A percentile compares a stretch with the other conserved stretches of the same genome.
Conservation (phyloP, 345 rosid species). For the Citrus sp. region DNA sequence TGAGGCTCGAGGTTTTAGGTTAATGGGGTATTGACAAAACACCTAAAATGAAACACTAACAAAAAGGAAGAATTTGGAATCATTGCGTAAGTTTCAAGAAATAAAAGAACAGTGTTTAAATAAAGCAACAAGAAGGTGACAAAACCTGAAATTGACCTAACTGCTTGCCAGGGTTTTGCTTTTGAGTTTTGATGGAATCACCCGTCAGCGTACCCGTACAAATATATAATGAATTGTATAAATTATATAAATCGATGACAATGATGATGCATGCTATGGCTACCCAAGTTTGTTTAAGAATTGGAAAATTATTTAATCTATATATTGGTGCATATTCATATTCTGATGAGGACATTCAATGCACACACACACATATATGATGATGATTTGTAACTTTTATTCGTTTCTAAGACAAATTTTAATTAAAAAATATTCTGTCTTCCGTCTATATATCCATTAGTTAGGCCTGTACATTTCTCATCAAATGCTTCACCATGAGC, state of each 20-base stretch:
- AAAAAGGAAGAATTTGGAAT: neutral
- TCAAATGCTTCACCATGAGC: no score
- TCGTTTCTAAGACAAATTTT: no score
- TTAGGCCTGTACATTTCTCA: no score
- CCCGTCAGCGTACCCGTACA: neutral
- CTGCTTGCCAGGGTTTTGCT: neutral
- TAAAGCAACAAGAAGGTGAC: neutral
- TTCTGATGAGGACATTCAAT: no score
- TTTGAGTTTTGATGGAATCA: slow-evolving; percentile 6
- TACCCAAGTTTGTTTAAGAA: neutral
- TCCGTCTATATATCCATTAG: no score
- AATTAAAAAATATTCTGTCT: no score
- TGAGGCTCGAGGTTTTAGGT: neutral
- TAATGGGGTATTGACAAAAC: neutral
- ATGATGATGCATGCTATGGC: neutral
- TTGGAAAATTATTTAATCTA: neutral
- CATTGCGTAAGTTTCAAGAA: neutral
- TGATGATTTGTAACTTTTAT: no score
- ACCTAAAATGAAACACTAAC: neutral
- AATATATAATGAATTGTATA: neutral
- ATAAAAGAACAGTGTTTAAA: neutral
- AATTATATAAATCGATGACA: no score
- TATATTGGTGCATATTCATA: no score
- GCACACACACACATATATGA: no score
- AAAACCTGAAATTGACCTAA: slow-evolving; percentile 7